phyloP scores from a whole-genome alignment of 805 yeast species.

The Candida oleophila region DNA sequence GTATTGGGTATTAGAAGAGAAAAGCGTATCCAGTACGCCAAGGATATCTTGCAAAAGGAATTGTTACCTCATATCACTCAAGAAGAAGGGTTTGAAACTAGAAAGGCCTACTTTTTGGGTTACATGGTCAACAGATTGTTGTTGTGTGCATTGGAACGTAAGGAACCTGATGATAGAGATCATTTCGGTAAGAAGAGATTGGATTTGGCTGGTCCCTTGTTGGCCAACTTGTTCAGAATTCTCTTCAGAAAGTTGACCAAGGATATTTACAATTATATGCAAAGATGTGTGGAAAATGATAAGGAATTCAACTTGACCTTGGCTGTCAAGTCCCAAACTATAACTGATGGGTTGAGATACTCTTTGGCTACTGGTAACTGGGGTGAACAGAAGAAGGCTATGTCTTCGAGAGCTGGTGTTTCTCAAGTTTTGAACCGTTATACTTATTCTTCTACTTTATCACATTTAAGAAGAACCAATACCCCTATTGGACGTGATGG shows the following conservation, averaged over 20 bases:
- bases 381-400: conserved; percentile 99
- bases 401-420: conserved; percentile 99
- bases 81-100: conserved; percentile 93
- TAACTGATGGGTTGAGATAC: conserved; percentile 95
- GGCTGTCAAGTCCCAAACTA: conserved; percentile 95
- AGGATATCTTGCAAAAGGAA: conserved; percentile 94
- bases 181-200: conserved; percentile 98
- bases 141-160: conserved; percentile 93
- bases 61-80: conserved; percentile 96
- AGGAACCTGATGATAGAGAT: conserved; percentile 98
- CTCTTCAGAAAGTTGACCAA: conserved; percentile 92
- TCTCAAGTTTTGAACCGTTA: conserved; percentile 97
- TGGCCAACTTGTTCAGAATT: conserved; percentile 93
- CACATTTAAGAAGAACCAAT: conserved; percentile 98
- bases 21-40: conserved; percentile 97
- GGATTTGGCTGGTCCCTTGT: conserved; percentile 96
- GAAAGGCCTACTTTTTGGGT: conserved; percentile 96
- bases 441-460: conserved; percentile 96
- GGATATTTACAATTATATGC: conserved; percentile 97
- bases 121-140: conserved; percentile 96
- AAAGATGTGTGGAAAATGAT: conserved; percentile 96
- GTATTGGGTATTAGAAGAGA: conserved; percentile 95
- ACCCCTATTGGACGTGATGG: conserved; percentile 99
- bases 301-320: conserved; percentile 94
- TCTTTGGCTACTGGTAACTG: conserved; percentile 99